Percentiles rank a stretch among this genome's conserved stretches.
Conservation (phyloP, 176 grass and related monocot genomes). For the maize (Zea mays) region Zm-B73-REFERENCE-NAM-5.0 NC_050102.1:185406501-185407000, state of each 20-base stretch:
- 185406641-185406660: neutral
- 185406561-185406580: neutral
- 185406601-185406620: slow-evolving; percentile 56
- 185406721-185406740: slow-evolving; percentile 9
- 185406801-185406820: too few species aligned
- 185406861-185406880: too few species aligned
- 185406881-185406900: too few species aligned
- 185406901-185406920: neutral
- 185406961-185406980: slow-evolving; percentile 41
- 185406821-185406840: neutral
- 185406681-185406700: slow-evolving; percentile 42
- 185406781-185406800: neutral
- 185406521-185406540: neutral
- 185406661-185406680: neutral
- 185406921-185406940: slow-evolving; percentile 33
- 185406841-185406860: neutral
- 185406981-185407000: slow-evolving; percentile 32
- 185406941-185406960: slow-evolving; percentile 18
- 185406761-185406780: neutral
- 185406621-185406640: slow-evolving; percentile 42
- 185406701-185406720: slow-evolving; percentile 9
- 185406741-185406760: slow-evolving; percentile 39
- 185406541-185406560: neutral
- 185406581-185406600: neutral
- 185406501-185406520: neutral